Base-by-base conservation (phyloP, 441 rosid genomes). In the Pelargonium citronellum region DNA sequence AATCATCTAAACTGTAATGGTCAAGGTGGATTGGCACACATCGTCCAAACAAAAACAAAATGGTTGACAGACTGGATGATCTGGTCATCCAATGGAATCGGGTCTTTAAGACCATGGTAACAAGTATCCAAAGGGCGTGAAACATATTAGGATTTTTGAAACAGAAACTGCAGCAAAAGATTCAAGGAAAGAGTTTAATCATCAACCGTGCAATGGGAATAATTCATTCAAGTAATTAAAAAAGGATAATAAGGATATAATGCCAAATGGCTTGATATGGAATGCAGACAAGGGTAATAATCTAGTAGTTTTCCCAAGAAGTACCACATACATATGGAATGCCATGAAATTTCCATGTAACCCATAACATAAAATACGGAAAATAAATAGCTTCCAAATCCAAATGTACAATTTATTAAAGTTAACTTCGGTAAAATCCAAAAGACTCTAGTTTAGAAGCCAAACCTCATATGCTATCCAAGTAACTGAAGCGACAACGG, bases 381-480 rank as follows among this genome's bases (percentile, higher is more conserved):
- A 43, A 63, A 47, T 15, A 46, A 64, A 13, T 47, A 47, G 53
- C 53, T 47, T 47, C 53, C 15, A 10, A 37, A 47, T 47, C 53
- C 15, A 47, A 9, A 10, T 22, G 47, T 49, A 39, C 64, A 13
- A 69, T n/a, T 6, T 3, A 34, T 24, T 3, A 39, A 55, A 3
- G 24, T 7, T 55, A 55, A 55, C 20, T 47, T 53, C 39, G 24
- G 49, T 1, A 44, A 53, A 64, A 67, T 8, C 7, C 20, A 11
- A 47, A 7, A 53, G 5, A 72, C 64, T 67, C 66, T 71, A 53
- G 67, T 55, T 65, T 4, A 73, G 44, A 72, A 70, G 79, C 51
- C 73, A 78, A 83, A 94, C 99, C 97, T 91, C 99, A 78, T 87
- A 94, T 67, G 81, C 83, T 69, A 91, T 91, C 99, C 99, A 94